Evolutionary conservation across 768 basidiomycete species (phyloP).

Genomic region (Leucogyrophana mollusca): DNA sequence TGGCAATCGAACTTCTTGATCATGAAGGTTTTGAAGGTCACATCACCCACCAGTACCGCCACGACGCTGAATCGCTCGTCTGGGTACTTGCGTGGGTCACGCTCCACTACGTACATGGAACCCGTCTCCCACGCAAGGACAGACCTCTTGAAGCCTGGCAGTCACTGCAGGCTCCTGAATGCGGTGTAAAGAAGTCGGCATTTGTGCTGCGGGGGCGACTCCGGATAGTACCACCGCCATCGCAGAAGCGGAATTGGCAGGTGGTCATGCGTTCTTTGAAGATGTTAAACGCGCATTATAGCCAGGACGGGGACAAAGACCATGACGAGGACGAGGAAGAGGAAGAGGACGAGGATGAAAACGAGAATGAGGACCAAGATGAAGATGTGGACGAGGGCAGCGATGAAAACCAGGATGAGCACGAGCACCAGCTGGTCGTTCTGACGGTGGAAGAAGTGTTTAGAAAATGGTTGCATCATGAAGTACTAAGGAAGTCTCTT

Average conservation of each 20-base stretch:
- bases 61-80: constrained; percentile 4
- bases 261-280: no score
- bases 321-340: no score
- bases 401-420: no score
- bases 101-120: neutral
- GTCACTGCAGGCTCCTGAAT: neutral
- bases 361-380: no score
- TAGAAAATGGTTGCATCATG: no score
- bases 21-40: neutral
- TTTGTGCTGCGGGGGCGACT: neutral
- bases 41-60: neutral
- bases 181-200: neutral
- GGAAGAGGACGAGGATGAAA: no score
- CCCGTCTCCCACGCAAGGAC: neutral
- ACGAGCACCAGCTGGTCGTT: no score
- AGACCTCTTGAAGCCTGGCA: neutral
- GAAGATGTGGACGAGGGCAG: no score
- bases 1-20: neutral
- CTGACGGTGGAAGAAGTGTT: no score
- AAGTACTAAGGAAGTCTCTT: no score
- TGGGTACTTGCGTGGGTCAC: constrained; percentile 1
- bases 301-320: no score
- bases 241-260: neutral
- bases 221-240: neutral
- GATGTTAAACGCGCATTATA: no score